Evolutionary conservation across 306 rosid genomes (phyloP), one percentile per base, ranked within the genome.

Genomic region (Trifolium subterraneum): DNA sequence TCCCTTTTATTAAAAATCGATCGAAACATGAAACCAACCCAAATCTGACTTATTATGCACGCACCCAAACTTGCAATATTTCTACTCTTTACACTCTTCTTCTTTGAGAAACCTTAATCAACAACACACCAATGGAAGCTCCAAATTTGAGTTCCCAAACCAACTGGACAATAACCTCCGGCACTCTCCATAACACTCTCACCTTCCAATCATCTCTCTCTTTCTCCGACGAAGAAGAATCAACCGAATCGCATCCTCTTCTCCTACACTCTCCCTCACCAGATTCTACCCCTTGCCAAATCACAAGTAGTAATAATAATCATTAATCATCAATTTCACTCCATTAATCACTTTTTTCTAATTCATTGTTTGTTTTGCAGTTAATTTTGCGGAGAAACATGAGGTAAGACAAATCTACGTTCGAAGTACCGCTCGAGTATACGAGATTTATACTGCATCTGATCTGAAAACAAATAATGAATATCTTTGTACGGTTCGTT

Each of bases 371-470:
- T 38, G 69, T 55, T 19, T 42, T 19, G 81, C 80, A 92, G 99
- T 92, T 84, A 68, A 45, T 74, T 92, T 94, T 62, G 33, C 77
- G 1, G 82, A 80, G 74, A 92, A 86, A 50, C 89, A 87, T 29
- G 93, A 92, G 79, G 56, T 94, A 75, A 79, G 77, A 68, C 97
- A 94, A 87, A 75, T 90, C 71, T 92, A 92, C 70, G 92, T 92
- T 80, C 88, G 91, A 29, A 92, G 97, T 68, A 86, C 96, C 9
- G 96, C 99, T 47, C 86, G 96, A 52, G 90, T 88, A 10, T 94
- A 75, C 64, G 98, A 92, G 92, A 70, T 94, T 66, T 88, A 94
- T 81, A 77, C 9, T 78, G 84, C 83, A 36, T 44, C 93, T 19
- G 71, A 83, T 62, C 23, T 56, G 3, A 84, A 76, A 65, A 75